Evolutionary conservation across 768 basidiomycete genomes (phyloP).

Genomic region (Mrakia frigida): DNA sequence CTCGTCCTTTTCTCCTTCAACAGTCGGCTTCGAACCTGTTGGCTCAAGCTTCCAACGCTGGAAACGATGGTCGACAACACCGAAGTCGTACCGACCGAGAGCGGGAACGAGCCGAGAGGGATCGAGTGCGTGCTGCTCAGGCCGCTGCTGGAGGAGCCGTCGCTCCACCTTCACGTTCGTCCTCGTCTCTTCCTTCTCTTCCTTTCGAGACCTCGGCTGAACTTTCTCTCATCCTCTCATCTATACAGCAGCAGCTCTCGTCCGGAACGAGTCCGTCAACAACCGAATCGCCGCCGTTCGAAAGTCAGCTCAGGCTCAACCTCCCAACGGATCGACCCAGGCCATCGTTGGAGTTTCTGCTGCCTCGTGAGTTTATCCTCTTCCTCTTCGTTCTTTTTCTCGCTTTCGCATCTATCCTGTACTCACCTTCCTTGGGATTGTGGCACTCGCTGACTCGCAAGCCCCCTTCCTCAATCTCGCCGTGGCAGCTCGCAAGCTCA

Average conservation of each 20-base stretch:
- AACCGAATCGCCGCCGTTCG: slow-evolving; percentile 20
- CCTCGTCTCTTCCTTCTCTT: background rate
- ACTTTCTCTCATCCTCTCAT: background rate
- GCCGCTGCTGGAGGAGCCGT: background rate
- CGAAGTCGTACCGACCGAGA: slow-evolving; percentile 32
- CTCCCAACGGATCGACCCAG: slow-evolving; percentile 32
- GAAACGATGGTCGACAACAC: slow-evolving; percentile 25
- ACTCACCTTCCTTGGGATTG: slow-evolving; percentile 2
- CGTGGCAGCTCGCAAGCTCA: slow-evolving; percentile 21
- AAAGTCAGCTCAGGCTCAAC: slow-evolving; percentile 25
- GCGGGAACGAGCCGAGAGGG: slow-evolving; percentile 30
- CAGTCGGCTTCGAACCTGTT: slow-evolving; percentile 26
- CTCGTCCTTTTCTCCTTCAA: background rate
- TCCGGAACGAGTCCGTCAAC: slow-evolving; percentile 19
- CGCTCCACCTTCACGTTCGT: slow-evolving; percentile 16
- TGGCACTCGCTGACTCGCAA: slow-evolving; percentile 22
- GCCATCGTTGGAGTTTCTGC: slow-evolving; percentile 32
- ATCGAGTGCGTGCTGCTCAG: slow-evolving; percentile 25
- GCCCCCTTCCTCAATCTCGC: slow-evolving; percentile 15
- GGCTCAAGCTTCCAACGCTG: slow-evolving; percentile 26
- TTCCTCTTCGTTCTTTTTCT: background rate
- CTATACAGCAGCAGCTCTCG: slow-evolving; percentile 18
- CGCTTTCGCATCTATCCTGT: background rate
- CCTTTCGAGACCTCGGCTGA: background rate
- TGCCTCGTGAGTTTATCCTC: slow-evolving; percentile 27